Evolutionary conservation across 257 asterid genomes (phyloP), one percentile per base, ranked within the genome.

Genomic region (Ajuga chamaepitys): DNA sequence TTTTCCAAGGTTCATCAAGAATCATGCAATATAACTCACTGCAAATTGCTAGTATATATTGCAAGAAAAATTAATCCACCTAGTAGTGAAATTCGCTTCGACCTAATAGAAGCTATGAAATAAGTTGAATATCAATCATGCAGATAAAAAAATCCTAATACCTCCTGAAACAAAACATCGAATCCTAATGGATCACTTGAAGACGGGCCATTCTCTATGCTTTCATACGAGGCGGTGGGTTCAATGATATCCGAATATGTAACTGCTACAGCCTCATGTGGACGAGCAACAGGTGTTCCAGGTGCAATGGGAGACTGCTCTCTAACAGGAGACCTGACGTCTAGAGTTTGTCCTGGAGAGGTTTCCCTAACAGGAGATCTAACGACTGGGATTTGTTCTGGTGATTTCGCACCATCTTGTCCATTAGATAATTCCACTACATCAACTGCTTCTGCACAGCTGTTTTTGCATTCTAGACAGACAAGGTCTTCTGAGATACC

Each of bases 221-320:
- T 71, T 74, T 82, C 85, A 52, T 25, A 35, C 30, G 95, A 72
- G 68, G 58, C 61, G 63, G 78, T 41, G 35, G 82, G 76, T 65
- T 68, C 79, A 63, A 68, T 30, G 45, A 62, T 69, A 67, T 71
- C 78, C 2, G 73, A 65, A 50, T 63, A 72, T 53, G 75, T 70
- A 22, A 72, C 62, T 60, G 67, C 82, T 44, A 37, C 71, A 34
- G 57, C 73, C 44, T 80, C 96, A 17, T 78, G 85, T 44, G 78
- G 56, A 48, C 59, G 75, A 45, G 82, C 59, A 62, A 78, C 75
- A 35, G 95, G 93, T 53, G 95, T 82, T 67, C 75, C 80, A 42
- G 95, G 95, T 74, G 89, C 93, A 64, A 82, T 76, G 5, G 16
- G 58, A 62, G 75, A 61, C 50, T 40, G 61, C 11, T 63, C 68